Conservation (phyloP, 495 filamentous ascomycete genomes). For the Annulohypoxylon nitens region DNA sequence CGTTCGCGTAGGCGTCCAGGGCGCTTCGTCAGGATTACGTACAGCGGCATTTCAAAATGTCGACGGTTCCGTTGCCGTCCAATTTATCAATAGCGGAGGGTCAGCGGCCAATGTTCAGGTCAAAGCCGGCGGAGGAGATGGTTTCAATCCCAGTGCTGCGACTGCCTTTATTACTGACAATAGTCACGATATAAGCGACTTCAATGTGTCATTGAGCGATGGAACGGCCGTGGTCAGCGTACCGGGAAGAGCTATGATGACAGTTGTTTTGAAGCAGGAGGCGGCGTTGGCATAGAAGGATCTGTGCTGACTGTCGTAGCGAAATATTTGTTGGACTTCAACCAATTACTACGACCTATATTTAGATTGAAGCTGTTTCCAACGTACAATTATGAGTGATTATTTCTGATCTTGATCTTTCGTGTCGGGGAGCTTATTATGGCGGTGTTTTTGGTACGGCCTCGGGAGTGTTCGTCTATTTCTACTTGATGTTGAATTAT, state of each 20-base stretch:
- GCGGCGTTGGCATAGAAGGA: background rate
- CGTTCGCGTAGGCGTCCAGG: conserved; percentile 54
- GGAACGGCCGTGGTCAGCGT: conserved; percentile 37
- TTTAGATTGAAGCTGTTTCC: too few relatives aligned
- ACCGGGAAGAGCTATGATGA: conserved; percentile 44
- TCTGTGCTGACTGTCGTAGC: background rate
- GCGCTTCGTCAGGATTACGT: conserved; percentile 50
- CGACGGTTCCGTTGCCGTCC: conserved; percentile 58
- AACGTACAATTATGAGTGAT: too few relatives aligned
- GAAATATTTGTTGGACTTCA: too few relatives aligned
- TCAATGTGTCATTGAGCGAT: conserved; percentile 24
- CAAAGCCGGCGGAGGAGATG: conserved; percentile 33
- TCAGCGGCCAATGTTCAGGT: conserved; percentile 37
- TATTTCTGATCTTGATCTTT: too few relatives aligned
- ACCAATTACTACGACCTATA: too few relatives aligned
- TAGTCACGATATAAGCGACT: conserved; percentile 40
- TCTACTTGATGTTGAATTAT: too few relatives aligned
- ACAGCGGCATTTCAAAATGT: conserved; percentile 62
- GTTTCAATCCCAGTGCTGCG: conserved; percentile 22
- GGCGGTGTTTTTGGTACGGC: too few relatives aligned
- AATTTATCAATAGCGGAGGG: conserved; percentile 60
- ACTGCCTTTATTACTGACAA: conserved; percentile 53
- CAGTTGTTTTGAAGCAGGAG: conserved; percentile 40
- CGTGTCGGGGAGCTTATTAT: too few relatives aligned
- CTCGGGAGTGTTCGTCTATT: too few relatives aligned